A percentile compares a stretch with the other conserved stretches of the same genome.
These are phyloP conservation scores for Eimeria tenella DNA, from an alignment of 169 alveolate genomes.

Conservation along the genomic window DNA sequence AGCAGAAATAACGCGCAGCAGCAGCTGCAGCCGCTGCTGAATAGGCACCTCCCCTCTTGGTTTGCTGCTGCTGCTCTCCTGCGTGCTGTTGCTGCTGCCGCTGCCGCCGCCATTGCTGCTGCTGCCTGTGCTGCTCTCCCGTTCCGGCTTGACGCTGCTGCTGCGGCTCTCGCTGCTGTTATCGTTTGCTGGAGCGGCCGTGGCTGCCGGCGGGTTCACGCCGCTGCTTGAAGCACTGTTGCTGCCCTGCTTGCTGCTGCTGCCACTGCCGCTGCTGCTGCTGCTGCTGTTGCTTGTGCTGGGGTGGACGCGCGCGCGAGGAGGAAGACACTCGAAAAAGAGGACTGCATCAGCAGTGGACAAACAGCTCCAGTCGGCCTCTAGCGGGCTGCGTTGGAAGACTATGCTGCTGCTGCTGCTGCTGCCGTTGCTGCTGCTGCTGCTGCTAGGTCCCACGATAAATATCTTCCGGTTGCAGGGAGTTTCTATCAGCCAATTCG, in stretches of 20 bases:
- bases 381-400: slow-evolving; percentile 17
- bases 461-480: slow-evolving; percentile 34
- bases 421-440: slow-evolving; percentile 63
- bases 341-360: slow-evolving; percentile 11
- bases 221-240: background rate
- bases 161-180: slow-evolving; percentile 1
- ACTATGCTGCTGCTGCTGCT: slow-evolving; percentile 50
- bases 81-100: slow-evolving; percentile 41
- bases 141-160: slow-evolving; percentile 22
- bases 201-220: background rate
- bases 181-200: background rate
- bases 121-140: background rate
- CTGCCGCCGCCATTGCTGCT: slow-evolving; percentile 31
- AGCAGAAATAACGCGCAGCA: slow-evolving; percentile 1
- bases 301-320: slow-evolving; percentile 3
- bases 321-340: slow-evolving; percentile 28
- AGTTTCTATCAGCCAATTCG: slow-evolving; percentile 56
- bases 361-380: slow-evolving; percentile 44
- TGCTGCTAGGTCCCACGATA: slow-evolving; percentile 70
- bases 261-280: background rate
- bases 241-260: background rate
- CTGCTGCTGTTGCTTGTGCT: slow-evolving; percentile 26
- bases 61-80: background rate
- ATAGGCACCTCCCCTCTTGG: slow-evolving; percentile 32
- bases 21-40: slow-evolving; percentile 49